Conservation (phyloP, 805 yeast genomes). For the Schwanniomyces pseudopolymorphus region DNA sequence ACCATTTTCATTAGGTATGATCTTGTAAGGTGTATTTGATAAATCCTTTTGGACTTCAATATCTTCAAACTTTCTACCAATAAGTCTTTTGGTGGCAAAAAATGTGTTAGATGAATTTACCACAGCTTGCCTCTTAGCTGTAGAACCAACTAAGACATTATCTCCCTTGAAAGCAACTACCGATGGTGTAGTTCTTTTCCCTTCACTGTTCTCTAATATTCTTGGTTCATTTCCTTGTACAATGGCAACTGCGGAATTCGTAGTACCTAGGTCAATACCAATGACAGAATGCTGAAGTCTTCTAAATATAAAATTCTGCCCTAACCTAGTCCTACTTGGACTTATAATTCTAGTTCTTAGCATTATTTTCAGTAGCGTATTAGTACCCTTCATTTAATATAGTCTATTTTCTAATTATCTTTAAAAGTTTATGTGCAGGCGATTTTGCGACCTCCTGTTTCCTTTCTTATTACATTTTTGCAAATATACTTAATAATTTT, state of each 20-base stretch:
- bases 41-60: constrained; percentile 70
- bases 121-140: constrained; percentile 77
- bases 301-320: not conserved
- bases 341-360: not conserved
- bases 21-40: constrained; percentile 59
- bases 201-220: constrained; percentile 76
- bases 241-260: constrained; percentile 83
- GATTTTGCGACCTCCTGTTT: no score
- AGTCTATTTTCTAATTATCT: no score
- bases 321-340: not conserved
- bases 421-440: not conserved
- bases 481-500: no score
- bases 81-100: constrained; percentile 78
- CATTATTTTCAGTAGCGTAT: not conserved
- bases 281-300: constrained; percentile 44
- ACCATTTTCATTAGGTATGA: constrained; percentile 58
- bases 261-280: constrained; percentile 84
- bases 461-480: no score
- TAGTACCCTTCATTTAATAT: not conserved
- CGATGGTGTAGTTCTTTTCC: constrained; percentile 78
- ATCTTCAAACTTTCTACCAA: constrained; percentile 71
- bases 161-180: constrained; percentile 57
- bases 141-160: constrained; percentile 58
- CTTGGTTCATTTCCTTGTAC: constrained; percentile 62
- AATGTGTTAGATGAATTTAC: constrained; percentile 77